A percentile compares a stretch with the other conserved stretches of the same genome.
Conservation (phyloP, 75 land plant species). For the Larix kaempferi region DNA sequence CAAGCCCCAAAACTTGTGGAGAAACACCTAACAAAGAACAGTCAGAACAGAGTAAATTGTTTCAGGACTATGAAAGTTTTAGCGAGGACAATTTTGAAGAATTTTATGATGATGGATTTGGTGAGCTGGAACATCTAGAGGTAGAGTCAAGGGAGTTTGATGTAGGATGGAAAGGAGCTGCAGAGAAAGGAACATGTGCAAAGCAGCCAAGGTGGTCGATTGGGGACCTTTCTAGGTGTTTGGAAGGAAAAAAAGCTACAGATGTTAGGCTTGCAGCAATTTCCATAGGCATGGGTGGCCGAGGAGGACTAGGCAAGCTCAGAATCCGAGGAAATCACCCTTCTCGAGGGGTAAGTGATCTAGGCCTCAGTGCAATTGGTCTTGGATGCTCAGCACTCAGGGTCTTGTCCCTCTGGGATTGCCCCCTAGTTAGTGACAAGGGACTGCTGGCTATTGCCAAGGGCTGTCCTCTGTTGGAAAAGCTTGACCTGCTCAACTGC, state of each 20-base stretch:
- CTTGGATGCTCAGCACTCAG: conserved; percentile 71
- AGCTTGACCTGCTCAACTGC: conserved; percentile 68
- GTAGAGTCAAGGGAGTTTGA: background rate
- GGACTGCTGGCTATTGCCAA: conserved; percentile 72
- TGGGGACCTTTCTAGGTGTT: conserved; percentile 63
- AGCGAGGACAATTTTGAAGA: conserved; percentile 10
- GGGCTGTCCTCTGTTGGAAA: conserved; percentile 66
- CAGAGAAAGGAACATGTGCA: conserved; percentile 13
- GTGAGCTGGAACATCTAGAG: conserved; percentile 9
- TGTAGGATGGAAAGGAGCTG: background rate
- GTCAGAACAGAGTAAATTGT: background rate
- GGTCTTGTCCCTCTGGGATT: conserved; percentile 74
- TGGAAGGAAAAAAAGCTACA: conserved; percentile 88
- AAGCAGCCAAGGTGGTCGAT: conserved; percentile 30
- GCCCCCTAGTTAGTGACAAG: conserved; percentile 53
- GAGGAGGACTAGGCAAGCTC: conserved; percentile 84
- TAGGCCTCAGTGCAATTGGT: conserved; percentile 70
- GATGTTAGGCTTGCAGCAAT: conserved; percentile 75
- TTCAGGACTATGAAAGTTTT: background rate
- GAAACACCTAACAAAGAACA: background rate
- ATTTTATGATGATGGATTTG: background rate
- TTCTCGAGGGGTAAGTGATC: conserved; percentile 41
- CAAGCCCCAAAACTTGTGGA: conserved; percentile 7
- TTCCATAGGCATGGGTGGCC: conserved; percentile 58
- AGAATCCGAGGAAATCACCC: conserved; percentile 45